These are phyloP conservation scores for Conticribra guillardii DNA, from an alignment of 108 stramenopile genomes.

Conservation along the genomic window DNA sequence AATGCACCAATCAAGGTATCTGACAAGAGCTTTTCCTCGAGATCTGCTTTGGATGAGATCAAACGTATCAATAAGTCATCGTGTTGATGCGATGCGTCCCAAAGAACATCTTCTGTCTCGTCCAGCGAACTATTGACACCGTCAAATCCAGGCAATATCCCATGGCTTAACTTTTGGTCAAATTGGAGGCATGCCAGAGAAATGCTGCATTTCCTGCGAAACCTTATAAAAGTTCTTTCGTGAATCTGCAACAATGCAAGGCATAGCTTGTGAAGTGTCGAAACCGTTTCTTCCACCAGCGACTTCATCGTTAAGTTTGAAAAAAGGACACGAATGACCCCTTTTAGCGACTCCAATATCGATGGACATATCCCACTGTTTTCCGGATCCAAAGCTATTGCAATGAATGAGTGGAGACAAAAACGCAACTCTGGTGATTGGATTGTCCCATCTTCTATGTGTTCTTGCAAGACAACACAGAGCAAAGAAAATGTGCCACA, in stretches of 20 bases:
- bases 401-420: slow-evolving; percentile 55
- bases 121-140: slow-evolving; percentile 8
- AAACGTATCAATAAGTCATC: slow-evolving; percentile 20
- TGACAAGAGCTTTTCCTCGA: slow-evolving; percentile 21
- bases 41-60: slow-evolving; percentile 26
- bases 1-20: slow-evolving; percentile 38
- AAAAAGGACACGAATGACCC: slow-evolving; percentile 33
- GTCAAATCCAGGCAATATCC: slow-evolving; percentile 9
- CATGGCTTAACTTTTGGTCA: slow-evolving; percentile 24
- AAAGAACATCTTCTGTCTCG: neutral
- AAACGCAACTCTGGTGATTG: slow-evolving; percentile 53
- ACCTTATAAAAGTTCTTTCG: slow-evolving; percentile 17
- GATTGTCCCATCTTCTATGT: slow-evolving; percentile 23
- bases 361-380: slow-evolving; percentile 23
- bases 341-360: slow-evolving; percentile 27
- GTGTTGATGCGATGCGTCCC: neutral
- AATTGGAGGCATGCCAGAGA: slow-evolving; percentile 12
- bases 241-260: slow-evolving; percentile 45
- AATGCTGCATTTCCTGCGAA: slow-evolving; percentile 18
- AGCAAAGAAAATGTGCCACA: slow-evolving; percentile 49
- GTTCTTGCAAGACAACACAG: slow-evolving; percentile 46
- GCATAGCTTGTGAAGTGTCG: slow-evolving; percentile 42
- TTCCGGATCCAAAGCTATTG: slow-evolving; percentile 33
- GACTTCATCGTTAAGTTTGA: slow-evolving; percentile 25
- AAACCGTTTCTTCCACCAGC: slow-evolving; percentile 12